phyloP scores from a whole-genome alignment of 176 grass and related monocot species.

The Alopecurus myosuroides region DNA sequence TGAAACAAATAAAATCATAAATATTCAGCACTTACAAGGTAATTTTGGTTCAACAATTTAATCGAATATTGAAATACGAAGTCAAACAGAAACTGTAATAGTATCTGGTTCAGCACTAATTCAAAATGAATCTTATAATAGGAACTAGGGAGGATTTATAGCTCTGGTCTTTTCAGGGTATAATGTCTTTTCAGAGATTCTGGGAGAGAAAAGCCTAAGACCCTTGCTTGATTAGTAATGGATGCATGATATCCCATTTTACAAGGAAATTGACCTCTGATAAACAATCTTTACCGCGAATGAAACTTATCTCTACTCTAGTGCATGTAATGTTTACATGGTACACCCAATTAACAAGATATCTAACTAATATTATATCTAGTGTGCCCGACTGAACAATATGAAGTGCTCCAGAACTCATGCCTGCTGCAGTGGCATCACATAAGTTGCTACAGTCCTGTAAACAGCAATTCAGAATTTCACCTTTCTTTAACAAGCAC shows the following conservation, averaged over 20 bases:
- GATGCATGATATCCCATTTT: not conserved
- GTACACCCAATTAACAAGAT: not conserved
- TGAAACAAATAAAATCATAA: conserved; percentile 26
- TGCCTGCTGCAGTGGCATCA: not conserved
- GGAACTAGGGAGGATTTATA: not conserved
- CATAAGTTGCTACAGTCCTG: not conserved
- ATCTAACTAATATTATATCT: not conserved
- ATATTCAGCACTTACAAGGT: not conserved
- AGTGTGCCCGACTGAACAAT: not conserved
- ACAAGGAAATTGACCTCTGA: not conserved
- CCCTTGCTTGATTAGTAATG: not conserved
- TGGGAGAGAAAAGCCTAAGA: not conserved
- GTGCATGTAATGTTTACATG: not conserved
- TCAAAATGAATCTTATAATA: not conserved
- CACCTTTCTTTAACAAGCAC: not conserved
- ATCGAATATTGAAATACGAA: not conserved
- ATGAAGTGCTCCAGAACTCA: not conserved
- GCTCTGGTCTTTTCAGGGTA: not conserved
- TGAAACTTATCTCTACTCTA: not conserved
- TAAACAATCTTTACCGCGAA: not conserved
- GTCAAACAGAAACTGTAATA: not conserved
- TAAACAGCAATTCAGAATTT: not conserved
- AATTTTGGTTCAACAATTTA: not conserved
- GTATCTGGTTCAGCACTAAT: not conserved
- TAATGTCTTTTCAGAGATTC: not conserved